phyloP scores from a whole-genome alignment of 768 basidiomycete species.

The Podaxis mareebaensis region DNA sequence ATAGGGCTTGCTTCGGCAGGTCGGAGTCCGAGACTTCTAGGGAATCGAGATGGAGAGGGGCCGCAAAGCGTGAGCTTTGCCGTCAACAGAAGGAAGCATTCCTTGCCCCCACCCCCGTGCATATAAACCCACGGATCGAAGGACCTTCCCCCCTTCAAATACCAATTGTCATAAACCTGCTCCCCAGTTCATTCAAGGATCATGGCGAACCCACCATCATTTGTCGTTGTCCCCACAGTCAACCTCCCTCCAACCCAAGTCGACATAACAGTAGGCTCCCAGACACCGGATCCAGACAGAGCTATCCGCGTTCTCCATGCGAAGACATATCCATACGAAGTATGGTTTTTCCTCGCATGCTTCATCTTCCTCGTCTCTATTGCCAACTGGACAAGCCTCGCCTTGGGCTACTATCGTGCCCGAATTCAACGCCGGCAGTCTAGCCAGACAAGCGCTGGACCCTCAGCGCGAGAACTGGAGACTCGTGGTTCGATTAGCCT shows the following conservation, averaged over 20 bases:
- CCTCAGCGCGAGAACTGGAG: conserved; percentile 12
- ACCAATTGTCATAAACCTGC: not conserved
- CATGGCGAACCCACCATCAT: not conserved
- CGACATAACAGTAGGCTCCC: not conserved
- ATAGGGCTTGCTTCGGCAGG: not conserved
- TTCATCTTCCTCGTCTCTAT: conserved; percentile 32
- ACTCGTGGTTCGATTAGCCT: conserved; percentile 15
- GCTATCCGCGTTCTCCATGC: conserved; percentile 12
- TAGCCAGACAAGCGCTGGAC: not conserved
- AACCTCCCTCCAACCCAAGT: not conserved
- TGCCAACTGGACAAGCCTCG: conserved; percentile 20
- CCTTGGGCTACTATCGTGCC: conserved; percentile 17
- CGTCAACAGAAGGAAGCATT: not conserved
- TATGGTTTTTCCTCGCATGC: conserved; percentile 33
- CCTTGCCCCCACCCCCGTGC: not conserved
- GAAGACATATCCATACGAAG: conserved; percentile 27
- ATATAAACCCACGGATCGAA: not conserved
- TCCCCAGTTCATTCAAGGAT: not conserved
- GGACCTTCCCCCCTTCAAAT: no score
- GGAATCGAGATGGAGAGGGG: not conserved
- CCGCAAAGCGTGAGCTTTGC: not conserved
- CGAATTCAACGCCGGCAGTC: not conserved
- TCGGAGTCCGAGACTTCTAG: not conserved
- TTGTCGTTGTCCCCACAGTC: not conserved
- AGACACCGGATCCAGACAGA: not conserved